Evolutionary conservation across 208 protist genomes (phyloP).

Genomic region (Trypanosoma melophagium): DNA sequence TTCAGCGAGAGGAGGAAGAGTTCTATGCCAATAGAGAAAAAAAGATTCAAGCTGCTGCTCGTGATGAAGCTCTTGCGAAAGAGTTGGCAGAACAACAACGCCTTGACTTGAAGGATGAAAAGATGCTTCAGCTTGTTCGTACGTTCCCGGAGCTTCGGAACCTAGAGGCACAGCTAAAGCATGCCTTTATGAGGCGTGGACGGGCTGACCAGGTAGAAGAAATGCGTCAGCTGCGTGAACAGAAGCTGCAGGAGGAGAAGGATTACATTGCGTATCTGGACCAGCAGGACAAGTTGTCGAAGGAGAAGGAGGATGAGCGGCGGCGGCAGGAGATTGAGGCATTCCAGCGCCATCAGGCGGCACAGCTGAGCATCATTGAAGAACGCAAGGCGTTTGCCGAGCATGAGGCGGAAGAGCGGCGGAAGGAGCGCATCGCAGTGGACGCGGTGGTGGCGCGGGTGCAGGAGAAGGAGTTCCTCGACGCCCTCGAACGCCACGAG

Average conservation of each 20-base stretch:
- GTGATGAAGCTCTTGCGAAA: slow-evolving; percentile 72
- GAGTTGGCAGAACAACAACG: slow-evolving; percentile 80
- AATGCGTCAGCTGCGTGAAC: slow-evolving; percentile 33
- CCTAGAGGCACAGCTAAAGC: slow-evolving; percentile 66
- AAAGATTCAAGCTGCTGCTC: slow-evolving; percentile 47
- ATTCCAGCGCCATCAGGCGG: slow-evolving; percentile 72
- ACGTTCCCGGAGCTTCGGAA: slow-evolving; percentile 81
- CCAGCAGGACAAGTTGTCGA: slow-evolving; percentile 46
- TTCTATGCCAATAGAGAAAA: slow-evolving; percentile 51
- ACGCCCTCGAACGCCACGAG: slow-evolving; percentile 61
- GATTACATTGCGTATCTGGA: slow-evolving; percentile 57
- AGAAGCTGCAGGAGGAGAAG: slow-evolving; percentile 55
- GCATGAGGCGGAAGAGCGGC: slow-evolving; percentile 57
- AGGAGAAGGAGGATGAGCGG: slow-evolving; percentile 59
- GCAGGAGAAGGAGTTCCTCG: slow-evolving; percentile 84
- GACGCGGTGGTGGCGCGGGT: slow-evolving; percentile 84
- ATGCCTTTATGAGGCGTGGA: slow-evolving; percentile 77
- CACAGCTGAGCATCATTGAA: slow-evolving; percentile 78
- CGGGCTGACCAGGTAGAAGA: slow-evolving; percentile 76
- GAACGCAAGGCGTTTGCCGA: slow-evolving; percentile 50
- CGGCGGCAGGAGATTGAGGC: slow-evolving; percentile 57
- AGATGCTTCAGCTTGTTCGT: slow-evolving; percentile 86
- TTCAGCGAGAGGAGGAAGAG: slow-evolving; percentile 71
- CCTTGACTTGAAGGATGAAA: slow-evolving; percentile 69
- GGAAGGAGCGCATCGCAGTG: slow-evolving; percentile 86